Evolutionary conservation across 345 rosid species (phyloP).

Genomic region (Orychophragmus violaceus): DNA sequence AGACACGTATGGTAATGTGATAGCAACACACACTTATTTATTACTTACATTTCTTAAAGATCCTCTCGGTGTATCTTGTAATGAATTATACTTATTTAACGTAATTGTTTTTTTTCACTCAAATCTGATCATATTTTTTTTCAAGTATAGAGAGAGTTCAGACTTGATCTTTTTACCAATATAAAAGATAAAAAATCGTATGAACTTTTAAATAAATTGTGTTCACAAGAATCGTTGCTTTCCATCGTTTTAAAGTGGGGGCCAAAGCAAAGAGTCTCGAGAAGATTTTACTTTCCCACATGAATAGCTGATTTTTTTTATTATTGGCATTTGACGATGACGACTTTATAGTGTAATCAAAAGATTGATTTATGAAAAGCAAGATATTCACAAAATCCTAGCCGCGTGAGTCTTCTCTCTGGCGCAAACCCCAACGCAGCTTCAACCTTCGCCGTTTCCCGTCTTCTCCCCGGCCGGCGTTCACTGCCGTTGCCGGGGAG

Average conservation of each 20-base stretch:
- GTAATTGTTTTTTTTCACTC: not conserved
- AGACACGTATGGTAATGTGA: constrained; percentile 20
- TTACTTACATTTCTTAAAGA: not conserved
- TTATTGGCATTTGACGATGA: not conserved
- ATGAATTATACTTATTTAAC: not conserved
- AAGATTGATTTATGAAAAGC: too few species aligned
- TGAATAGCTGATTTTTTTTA: constrained; percentile 1
- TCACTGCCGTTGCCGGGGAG: too few species aligned
- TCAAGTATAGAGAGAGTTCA: not conserved
- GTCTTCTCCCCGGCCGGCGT: too few species aligned
- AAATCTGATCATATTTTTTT: not conserved
- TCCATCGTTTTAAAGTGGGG: not conserved
- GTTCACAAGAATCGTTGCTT: constrained; percentile 5
- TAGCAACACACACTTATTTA: not conserved
- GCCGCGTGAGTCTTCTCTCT: too few species aligned
- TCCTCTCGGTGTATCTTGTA: not conserved
- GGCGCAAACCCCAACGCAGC: too few species aligned
- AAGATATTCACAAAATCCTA: too few species aligned
- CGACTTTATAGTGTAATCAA: constrained; percentile 8
- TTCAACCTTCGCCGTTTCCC: too few species aligned
- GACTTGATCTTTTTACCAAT: not conserved
- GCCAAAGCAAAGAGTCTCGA: not conserved
- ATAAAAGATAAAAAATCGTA: not conserved
- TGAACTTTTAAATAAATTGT: not conserved
- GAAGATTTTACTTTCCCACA: constrained; percentile 16